phyloP scores from a whole-genome alignment of 495 filamentous ascomycete species.

The Trichoderma virens region DNA sequence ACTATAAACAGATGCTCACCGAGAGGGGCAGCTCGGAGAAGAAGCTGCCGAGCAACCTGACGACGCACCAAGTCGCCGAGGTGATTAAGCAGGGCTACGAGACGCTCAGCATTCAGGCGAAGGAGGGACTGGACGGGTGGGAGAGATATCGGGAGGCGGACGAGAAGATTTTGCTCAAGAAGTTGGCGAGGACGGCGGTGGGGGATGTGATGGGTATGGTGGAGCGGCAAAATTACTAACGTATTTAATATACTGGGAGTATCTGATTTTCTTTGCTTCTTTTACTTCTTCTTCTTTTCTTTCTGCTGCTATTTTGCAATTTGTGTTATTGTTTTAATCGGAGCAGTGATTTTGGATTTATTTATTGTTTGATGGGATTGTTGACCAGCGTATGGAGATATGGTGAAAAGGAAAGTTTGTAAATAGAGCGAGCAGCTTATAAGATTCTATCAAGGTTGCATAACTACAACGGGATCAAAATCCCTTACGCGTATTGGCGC shows the following conservation, averaged over 20 bases:
- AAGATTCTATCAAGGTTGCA: no score
- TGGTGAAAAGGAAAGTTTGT: no score
- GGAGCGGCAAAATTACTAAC: constrained; percentile 14
- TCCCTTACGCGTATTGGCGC: no score
- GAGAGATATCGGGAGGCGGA: constrained; percentile 71
- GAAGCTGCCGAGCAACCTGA: constrained; percentile 50
- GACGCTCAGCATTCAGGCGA: constrained; percentile 77
- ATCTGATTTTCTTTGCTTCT: neutral
- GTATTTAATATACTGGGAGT: neutral
- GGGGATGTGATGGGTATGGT: constrained; percentile 50
- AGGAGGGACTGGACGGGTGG: constrained; percentile 76
- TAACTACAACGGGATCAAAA: no score
- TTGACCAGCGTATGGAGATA: no score
- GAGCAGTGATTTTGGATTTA: no score
- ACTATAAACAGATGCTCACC: constrained; percentile 78
- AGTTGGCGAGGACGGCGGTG: constrained; percentile 70
- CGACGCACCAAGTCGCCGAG: constrained; percentile 73
- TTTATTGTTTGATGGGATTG: no score
- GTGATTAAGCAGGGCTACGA: constrained; percentile 97
- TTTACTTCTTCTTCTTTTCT: neutral
- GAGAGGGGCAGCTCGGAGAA: constrained; percentile 40
- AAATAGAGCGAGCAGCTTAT: no score
- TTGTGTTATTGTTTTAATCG: no score
- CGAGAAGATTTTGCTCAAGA: constrained; percentile 70
- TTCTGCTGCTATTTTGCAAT: neutral